These are phyloP conservation scores for Penicillium verrucosum DNA, from an alignment of 2,329 filamentous ascomycete genomes.

Conservation along the genomic window DNA sequence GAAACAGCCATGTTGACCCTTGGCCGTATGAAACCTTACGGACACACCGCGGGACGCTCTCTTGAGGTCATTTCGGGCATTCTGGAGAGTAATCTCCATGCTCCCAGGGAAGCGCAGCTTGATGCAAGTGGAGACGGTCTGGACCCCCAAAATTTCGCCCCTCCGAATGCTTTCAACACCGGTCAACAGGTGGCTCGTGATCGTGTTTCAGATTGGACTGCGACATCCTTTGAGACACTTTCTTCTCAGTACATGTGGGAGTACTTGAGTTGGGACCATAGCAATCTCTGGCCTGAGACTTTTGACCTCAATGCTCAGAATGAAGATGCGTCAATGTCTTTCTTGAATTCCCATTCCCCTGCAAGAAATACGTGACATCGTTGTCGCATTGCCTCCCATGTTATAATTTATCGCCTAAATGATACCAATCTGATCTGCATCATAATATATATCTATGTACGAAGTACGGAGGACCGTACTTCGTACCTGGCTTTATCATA, in stretches of 20 bases:
- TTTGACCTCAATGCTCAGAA: not conserved
- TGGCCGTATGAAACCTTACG: conserved; percentile 8
- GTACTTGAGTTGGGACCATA: conserved; percentile 12
- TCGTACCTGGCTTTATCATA: no score
- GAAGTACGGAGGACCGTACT: no score
- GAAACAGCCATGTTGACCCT: conserved; percentile 13
- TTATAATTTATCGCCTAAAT: not conserved
- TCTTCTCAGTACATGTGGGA: conserved; percentile 14
- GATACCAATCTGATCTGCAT: not conserved
- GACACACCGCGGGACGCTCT: conserved; percentile 13
- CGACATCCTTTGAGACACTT: conserved; percentile 5
- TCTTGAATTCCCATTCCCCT: conserved; percentile 33
- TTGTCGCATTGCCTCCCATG: not conserved
- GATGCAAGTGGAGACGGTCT: not conserved
- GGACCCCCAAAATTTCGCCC: not conserved
- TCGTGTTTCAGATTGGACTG: conserved; percentile 7
- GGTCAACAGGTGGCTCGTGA: not conserved
- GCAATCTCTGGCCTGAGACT: conserved; percentile 10
- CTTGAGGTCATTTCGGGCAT: conserved; percentile 11
- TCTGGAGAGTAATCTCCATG: conserved; percentile 2
- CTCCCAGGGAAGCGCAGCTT: conserved; percentile 16
- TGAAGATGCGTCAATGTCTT: conserved; percentile 4
- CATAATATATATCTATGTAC: no score
- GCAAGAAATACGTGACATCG: conserved; percentile 15
- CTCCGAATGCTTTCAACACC: not conserved